Base-by-base conservation (phyloP, 2,329 filamentous ascomycete genomes). In the Penicillium polonicum region DNA sequence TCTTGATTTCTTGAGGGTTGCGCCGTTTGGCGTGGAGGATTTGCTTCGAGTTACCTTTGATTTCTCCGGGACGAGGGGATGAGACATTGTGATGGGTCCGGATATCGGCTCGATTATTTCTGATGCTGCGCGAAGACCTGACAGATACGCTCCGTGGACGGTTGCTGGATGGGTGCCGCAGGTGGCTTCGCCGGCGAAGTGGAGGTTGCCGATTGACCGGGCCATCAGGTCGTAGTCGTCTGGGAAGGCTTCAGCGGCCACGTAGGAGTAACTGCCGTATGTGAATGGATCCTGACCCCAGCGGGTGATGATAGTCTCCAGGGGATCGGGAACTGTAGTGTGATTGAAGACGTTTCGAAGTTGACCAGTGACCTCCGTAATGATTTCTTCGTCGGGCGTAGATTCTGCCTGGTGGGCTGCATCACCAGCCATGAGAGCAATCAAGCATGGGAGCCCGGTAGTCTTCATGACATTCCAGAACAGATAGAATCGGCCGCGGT, bases 391-490 rank as follows among this genome's bases (percentile, higher is more conserved):
- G 65, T 97, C 90, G 52, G 85, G 83, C 1, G 87, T 86, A 51
- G 81, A 80, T 74, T 99, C 95, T 0, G 91, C 91, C 62, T 96
- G 89, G 65, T 92, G 90, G 17, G 92, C 94, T 21, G 95, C 91
- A 66, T 97, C 91, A 23, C 94, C 94, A 49, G 93, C 93, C 93
- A 99, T 97, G 29, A 99, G 82, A 9, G 91, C 94, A 60, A 97
- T 86, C 25, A 97, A 82, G 51, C 92, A 91, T 1, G 90, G 94
- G 36, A 96, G 80, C 0, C 95, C 95, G 45, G 90, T 92, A 3
- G 91, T 96, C 65, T 91, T 90, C 59, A 92, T 88, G 54, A 92
- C 91, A 68, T 99, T 97, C 85, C 96, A 97, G 85, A 96, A 97
- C 66, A 99, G 85, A 69, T 97, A 99, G 76, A 96, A 96, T 25